Evolutionary conservation across 2,329 filamentous ascomycete genomes (phyloP).

Genomic region (Lecanicillium sp.): DNA sequence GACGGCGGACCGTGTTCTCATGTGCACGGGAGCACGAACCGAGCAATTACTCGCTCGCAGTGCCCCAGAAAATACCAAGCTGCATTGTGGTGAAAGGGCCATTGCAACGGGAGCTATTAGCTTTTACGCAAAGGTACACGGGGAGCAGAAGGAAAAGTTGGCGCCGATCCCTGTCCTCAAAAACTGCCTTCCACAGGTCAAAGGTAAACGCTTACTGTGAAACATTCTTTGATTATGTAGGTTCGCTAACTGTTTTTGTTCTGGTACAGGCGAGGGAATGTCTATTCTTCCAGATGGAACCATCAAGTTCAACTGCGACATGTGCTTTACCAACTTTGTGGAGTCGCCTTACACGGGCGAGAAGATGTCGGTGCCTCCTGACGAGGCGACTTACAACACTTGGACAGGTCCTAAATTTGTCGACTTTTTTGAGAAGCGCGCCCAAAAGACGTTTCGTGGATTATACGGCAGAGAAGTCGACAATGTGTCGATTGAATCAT

Average conservation of each 20-base stretch:
- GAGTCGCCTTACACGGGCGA: conserved; percentile 38
- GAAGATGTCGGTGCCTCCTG: conserved; percentile 43
- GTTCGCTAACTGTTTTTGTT: too few species aligned
- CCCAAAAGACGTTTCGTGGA: conserved; percentile 28
- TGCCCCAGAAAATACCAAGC: conserved; percentile 36
- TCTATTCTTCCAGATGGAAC: conserved; percentile 37
- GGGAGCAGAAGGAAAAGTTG: conserved; percentile 39
- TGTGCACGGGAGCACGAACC: conserved; percentile 51
- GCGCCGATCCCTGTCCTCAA: conserved; percentile 45
- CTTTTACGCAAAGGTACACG: conserved; percentile 30
- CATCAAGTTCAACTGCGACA: conserved; percentile 55
- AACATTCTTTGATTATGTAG: too few species aligned
- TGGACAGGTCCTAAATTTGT: conserved; percentile 31
- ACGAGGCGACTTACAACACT: conserved; percentile 31
- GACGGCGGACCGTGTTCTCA: conserved; percentile 43
- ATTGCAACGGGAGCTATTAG: conserved; percentile 47
- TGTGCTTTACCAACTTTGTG: conserved; percentile 48
- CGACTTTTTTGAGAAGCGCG: conserved; percentile 35
- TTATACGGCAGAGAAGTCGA: conserved; percentile 34
- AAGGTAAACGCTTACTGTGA: too few species aligned
- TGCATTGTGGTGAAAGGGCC: conserved; percentile 45
- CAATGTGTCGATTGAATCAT: conserved; percentile 30
- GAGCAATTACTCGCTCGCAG: conserved; percentile 44
- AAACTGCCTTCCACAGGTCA: conserved; percentile 32
- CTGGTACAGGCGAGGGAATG: conserved; percentile 30